Conservation (phyloP, 2,329 filamentous ascomycete species). For the Elsinoe arachidis region DNA sequence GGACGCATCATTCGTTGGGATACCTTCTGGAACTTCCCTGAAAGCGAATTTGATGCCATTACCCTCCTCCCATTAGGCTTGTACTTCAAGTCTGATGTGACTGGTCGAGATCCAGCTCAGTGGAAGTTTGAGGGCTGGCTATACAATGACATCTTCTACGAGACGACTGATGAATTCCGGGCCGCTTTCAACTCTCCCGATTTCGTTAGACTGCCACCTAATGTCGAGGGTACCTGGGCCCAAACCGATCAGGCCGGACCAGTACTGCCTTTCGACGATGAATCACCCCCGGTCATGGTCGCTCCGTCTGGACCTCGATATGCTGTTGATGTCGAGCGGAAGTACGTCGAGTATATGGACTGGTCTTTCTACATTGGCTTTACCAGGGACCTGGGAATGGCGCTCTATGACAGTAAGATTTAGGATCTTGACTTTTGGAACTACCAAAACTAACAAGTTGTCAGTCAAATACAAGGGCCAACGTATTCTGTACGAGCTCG, state of each 20-base stretch:
- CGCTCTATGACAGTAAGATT: conserved; percentile 36
- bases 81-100: conserved; percentile 38
- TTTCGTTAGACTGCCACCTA: conserved; percentile 41
- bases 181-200: conserved; percentile 34
- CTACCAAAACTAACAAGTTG: background rate
- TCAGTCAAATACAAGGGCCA: conserved; percentile 44
- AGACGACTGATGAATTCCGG: conserved; percentile 38
- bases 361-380: conserved; percentile 47
- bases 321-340: conserved; percentile 33
- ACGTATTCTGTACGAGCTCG: conserved; percentile 48
- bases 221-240: conserved; percentile 42
- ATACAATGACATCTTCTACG: conserved; percentile 47
- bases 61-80: conserved; percentile 41
- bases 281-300: conserved; percentile 45
- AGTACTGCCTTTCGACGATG: conserved; percentile 39
- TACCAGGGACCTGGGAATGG: conserved; percentile 40
- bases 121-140: conserved; percentile 48
- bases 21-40: conserved; percentile 35
- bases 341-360: conserved; percentile 46
- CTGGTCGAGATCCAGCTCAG: conserved; percentile 41
- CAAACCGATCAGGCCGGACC: conserved; percentile 35
- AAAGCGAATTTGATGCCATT: conserved; percentile 33
- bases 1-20: conserved; percentile 40
- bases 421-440: too few relatives aligned
- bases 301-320: conserved; percentile 36